phyloP scores from a whole-genome alignment of 192 early-diverging fungal genomes.

The Chytriomyces sp. region DNA sequence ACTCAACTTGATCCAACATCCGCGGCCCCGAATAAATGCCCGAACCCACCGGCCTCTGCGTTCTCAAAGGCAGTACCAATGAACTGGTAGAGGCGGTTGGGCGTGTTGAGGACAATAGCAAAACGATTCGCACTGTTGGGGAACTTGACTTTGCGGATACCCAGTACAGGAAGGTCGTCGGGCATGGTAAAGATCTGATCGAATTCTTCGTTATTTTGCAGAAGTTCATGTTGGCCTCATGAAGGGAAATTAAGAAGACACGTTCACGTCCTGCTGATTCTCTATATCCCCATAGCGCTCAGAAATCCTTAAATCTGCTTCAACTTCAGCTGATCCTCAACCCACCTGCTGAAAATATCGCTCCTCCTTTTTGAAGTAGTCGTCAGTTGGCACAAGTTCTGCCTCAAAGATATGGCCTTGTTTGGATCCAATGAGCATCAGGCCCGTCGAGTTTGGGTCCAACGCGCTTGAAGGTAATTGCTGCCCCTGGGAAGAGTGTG shows the following conservation, averaged over 20 bases:
- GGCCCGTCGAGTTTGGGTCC: too few species aligned
- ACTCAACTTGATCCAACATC: constrained; percentile 65
- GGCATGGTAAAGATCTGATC: constrained; percentile 70
- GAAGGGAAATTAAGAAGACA: too few species aligned
- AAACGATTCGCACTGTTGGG: constrained; percentile 73
- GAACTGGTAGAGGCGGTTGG: constrained; percentile 89
- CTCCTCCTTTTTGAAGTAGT: constrained; percentile 83
- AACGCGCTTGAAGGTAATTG: too few species aligned
- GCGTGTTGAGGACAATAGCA: constrained; percentile 78
- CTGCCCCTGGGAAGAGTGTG: constrained; percentile 61
- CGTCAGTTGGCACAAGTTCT: constrained; percentile 83
- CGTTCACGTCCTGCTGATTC: too few species aligned
- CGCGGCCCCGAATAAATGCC: constrained; percentile 70
- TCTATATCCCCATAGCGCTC: too few species aligned
- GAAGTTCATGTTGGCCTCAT: constrained; percentile 25
- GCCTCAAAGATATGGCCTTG: constrained; percentile 89
- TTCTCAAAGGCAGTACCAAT: constrained; percentile 62
- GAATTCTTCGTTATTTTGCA: constrained; percentile 2
- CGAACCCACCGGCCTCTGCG: constrained; percentile 73
- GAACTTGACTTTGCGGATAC: constrained; percentile 82
- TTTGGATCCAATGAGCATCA: constrained; percentile 80
- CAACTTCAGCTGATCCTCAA: too few species aligned
- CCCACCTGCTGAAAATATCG: constrained; percentile 69
- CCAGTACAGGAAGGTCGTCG: constrained; percentile 72
- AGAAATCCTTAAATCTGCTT: too few species aligned